Percentiles rank a stretch among this genome's conserved stretches.
Conservation (phyloP, 2,329 filamentous ascomycete genomes). For the Leptographium flavum region DNA sequence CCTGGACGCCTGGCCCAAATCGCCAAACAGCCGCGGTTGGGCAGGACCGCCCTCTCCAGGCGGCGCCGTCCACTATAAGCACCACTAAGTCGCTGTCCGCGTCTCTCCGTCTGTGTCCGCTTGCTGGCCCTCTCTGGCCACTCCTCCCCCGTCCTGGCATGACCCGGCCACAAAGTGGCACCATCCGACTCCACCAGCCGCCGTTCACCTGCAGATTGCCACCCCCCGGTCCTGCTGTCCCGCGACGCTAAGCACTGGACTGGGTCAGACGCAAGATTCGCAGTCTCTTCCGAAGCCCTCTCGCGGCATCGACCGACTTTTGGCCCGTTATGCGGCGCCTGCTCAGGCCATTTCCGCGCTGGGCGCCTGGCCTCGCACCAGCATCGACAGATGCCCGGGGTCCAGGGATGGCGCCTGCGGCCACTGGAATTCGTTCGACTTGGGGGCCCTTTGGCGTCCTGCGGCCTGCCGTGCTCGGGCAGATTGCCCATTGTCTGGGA, state of each 20-base stretch:
- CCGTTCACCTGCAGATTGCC: slow-evolving; percentile 3
- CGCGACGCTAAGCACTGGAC: not conserved
- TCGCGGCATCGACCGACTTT: slow-evolving; percentile 18
- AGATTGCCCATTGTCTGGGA: no score
- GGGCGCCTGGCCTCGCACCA: slow-evolving; percentile 5
- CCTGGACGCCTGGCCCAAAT: no score
- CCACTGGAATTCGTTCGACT: not conserved
- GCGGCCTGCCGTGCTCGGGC: no score
- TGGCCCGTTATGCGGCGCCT: slow-evolving; percentile 10
- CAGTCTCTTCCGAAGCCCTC: not conserved
- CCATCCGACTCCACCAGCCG: slow-evolving; percentile 7
- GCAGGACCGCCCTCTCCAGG: no score
- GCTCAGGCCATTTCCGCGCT: slow-evolving; percentile 18
- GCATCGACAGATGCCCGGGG: slow-evolving; percentile 1
- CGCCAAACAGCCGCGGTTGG: no score
- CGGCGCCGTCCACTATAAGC: no score
- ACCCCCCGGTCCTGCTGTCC: not conserved
- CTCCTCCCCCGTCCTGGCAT: slow-evolving; percentile 8
- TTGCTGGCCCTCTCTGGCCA: slow-evolving; percentile 12
- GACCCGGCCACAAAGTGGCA: slow-evolving; percentile 11
- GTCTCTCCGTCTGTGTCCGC: no score
- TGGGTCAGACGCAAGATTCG: not conserved
- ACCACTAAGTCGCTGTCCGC: no score
- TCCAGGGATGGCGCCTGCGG: not conserved
- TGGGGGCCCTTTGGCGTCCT: no score